Evolutionary conservation across 805 yeast genomes (phyloP), one percentile per base, ranked within the genome.

Genomic region (Millerozyma miso): DNA sequence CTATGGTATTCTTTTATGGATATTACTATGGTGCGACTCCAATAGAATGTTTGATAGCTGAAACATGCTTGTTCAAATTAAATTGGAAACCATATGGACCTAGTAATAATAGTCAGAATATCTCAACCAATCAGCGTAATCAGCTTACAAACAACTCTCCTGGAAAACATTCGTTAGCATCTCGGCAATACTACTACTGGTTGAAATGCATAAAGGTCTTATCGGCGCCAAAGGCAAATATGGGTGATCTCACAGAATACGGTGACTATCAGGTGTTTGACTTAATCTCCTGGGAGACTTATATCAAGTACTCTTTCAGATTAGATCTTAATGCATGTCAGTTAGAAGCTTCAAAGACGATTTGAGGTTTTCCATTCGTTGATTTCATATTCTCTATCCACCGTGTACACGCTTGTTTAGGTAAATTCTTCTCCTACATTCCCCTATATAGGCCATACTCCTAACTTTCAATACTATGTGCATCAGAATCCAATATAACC

Each of bases 201-300:
- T 51, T 55, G 34, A 52, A 50, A 40, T 48, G 46, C 33, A 39
- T 55, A 15, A 44, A 44, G 29, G 38, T 15, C 10, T 33, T 40
- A 12, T 37, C 49, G 26, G 35, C 37, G 37, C 37, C 42, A 32
- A 38, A 43, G 23, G 31, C 23, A 33, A 35, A 33, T 26, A 15
- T 42, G 33, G 39, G 41, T 33, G 45, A 44, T 26, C 26, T 39
- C 19, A 36, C 51, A 19, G 71, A 65, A 37, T 48, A 57, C 39
- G 72, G 72, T 1, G 73, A 70, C 43, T 70, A 58, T 49, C 66
- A 65, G 42, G 69, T 69, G 15, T 71, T 71, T 53, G 74, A 69
- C 52, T 60, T 68, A 44, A 50, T 54, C 20, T 46, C 61, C 10
- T 71, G 76, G 76, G 75, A 71, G 39, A 65, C 67, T 10, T 62